Evolutionary conservation across 2,329 filamentous ascomycete species (phyloP), one percentile per base, ranked within the genome.

Genomic region (Cladosporium sp.): DNA sequence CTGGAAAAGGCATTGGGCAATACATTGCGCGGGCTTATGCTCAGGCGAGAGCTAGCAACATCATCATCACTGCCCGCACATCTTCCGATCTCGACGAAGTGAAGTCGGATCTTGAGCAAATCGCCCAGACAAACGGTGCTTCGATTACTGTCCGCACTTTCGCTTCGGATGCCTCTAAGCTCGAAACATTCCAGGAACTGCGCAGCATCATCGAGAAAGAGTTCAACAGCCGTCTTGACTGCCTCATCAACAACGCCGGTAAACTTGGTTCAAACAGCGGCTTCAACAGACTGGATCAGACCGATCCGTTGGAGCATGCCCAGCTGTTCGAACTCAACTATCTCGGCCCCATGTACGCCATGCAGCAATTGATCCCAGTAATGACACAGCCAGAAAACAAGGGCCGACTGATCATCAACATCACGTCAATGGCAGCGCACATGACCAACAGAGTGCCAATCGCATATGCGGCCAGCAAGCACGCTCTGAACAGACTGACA

Each of bases 1-100:
- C 68, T 2, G 68, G 66, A 14, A 69, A 69, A 25, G 68, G 66
- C n/a, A 30, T 69, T 3, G 68, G 68, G 11, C 66, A 66, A 7
- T 43, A 68, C 46, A 69, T 68, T 34, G 68, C 68, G 5, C 39
- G 63, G 16, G 48, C 65, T 1, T 69, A 68, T 39, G 66, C 68
- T 23, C 43, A 63, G 23, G 68, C 68, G 14, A 65, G 60, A n/a
- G 68, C 68, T 5, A 67, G 58, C 43, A 65, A 64, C 56, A 67
- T 69, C 5, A 65, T 69, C 3, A 69, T 68, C 46, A 43, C 68
- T 16, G 67, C 68, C 5, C 63, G 68, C 18, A 69, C 66, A 3
- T 30, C 63, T 14, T 49, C 64, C 32, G 68, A 69, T 26, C 58
- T 61, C n/a, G 58, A 61, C 11, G 28, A 61, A 16, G 43, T 23